Conservation (phyloP, 441 rosid species). For the Omphalea diandra region DNA sequence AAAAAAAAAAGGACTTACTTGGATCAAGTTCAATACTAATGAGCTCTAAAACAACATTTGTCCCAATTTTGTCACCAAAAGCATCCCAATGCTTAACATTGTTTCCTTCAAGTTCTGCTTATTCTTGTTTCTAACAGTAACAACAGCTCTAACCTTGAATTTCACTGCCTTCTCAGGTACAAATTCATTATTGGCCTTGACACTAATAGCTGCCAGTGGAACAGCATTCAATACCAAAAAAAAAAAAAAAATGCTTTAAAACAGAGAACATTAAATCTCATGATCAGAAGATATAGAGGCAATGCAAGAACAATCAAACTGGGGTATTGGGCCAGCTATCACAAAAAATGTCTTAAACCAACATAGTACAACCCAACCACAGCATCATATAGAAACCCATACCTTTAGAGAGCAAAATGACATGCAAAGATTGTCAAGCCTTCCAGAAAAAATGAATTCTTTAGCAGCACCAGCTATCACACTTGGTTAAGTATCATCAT, state of each 20-base stretch:
- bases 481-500: conserved; percentile 95
- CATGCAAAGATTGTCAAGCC: conserved; percentile 99
- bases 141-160: conserved; percentile 73
- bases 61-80: conserved; percentile 67
- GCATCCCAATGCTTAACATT: conserved; percentile 63
- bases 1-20: conserved; percentile 45
- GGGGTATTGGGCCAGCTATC: neutral
- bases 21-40: conserved; percentile 77
- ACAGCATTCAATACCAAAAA: neutral
- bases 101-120: conserved; percentile 76
- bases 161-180: conserved; percentile 40
- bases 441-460: conserved; percentile 91
- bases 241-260: neutral
- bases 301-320: neutral
- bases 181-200: conserved; percentile 26
- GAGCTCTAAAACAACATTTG: conserved; percentile 81
- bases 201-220: conserved; percentile 56
- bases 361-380: neutral
- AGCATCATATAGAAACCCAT: conserved; percentile 12
- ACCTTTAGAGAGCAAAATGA: conserved; percentile 94
- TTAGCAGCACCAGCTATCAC: conserved; percentile 76
- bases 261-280: neutral
- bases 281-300: neutral
- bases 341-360: neutral
- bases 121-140: conserved; percentile 73